A percentile compares a stretch with the other conserved stretches of the same genome.
phyloP scores from a whole-genome alignment of 306 rosid species.

The Alnus rubra region DNA sequence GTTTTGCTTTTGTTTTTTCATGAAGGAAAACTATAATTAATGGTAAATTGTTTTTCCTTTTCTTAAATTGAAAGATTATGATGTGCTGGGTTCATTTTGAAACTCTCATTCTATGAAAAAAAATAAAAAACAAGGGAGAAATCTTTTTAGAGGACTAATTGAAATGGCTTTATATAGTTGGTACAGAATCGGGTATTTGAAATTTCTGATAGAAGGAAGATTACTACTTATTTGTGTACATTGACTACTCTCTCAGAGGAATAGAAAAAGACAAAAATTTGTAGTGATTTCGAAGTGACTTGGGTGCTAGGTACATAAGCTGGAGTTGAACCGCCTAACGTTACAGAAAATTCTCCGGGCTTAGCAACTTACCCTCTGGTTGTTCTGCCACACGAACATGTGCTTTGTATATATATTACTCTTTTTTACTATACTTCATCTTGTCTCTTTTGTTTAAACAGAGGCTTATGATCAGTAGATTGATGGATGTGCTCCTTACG shows the following conservation, averaged over 20 bases:
- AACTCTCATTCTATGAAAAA: no score
- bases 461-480: neutral
- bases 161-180: neutral
- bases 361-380: neutral
- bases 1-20: neutral
- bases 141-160: neutral
- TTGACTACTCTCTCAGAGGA: no score
- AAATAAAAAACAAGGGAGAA: no score
- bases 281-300: slow-evolving; percentile 1
- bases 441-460: neutral
- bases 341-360: neutral
- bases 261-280: neutral
- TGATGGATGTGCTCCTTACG: neutral
- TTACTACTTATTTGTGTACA: neutral
- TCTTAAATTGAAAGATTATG: neutral
- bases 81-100: neutral
- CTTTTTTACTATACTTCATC: neutral
- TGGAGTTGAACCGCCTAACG: neutral
- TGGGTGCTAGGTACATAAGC: no score
- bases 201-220: neutral
- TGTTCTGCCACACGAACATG: neutral
- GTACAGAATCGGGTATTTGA: neutral
- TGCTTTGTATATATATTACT: neutral
- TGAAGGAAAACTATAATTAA: neutral
- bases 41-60: neutral